Evolutionary conservation across 257 asterid species (phyloP).

Genomic region (Solanum piurae): DNA sequence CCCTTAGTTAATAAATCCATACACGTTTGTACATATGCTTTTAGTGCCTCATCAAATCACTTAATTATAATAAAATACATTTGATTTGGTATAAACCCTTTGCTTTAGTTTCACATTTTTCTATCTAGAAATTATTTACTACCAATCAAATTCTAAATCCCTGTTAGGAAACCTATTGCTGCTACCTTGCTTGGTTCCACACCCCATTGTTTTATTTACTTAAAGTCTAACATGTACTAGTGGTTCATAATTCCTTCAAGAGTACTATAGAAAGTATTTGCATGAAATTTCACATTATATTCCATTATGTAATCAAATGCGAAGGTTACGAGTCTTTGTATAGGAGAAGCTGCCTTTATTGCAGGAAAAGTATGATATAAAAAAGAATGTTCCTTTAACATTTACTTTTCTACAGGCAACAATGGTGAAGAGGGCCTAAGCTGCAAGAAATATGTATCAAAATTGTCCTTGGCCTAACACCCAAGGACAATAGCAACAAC

Average conservation of each 20-base stretch:
- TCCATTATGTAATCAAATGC: not conserved
- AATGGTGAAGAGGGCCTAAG: not conserved
- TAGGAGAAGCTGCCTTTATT: not conserved
- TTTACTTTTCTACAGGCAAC: not conserved
- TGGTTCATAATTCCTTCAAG: not conserved
- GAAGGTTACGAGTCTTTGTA: not conserved
- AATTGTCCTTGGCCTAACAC: constrained; percentile 2
- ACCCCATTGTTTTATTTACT: not conserved
- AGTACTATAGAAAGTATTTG: not conserved
- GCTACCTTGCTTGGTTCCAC: not conserved
- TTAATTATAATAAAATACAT: not conserved
- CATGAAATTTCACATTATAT: not conserved
- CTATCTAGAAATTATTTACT: not conserved
- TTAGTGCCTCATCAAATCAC: not conserved
- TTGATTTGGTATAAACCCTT: not conserved
- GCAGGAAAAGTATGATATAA: not conserved
- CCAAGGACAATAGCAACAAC: not conserved
- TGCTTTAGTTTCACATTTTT: not conserved
- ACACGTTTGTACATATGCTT: not conserved
- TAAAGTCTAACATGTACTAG: not conserved
- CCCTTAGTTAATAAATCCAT: not conserved
- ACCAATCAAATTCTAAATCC: not conserved
- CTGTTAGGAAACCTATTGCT: not conserved
- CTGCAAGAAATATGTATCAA: not conserved
- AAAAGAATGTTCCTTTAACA: not conserved